Conservation (phyloP, 2,329 filamentous ascomycete genomes). For the Botrytis fragariae region DNA sequence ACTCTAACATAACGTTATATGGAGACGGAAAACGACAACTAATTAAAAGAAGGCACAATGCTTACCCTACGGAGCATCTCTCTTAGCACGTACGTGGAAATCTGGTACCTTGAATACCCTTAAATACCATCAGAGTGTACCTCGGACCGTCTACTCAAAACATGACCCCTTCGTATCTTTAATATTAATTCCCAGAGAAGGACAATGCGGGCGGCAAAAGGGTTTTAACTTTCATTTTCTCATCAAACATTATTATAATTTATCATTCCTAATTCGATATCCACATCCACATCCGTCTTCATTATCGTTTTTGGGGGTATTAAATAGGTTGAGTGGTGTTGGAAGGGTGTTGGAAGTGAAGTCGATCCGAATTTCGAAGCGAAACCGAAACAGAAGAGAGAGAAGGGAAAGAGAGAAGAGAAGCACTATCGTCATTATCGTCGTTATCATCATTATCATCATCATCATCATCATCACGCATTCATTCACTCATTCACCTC, state of each 20-base stretch:
- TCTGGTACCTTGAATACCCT: neutral
- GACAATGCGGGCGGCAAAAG: neutral
- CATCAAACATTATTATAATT: neutral
- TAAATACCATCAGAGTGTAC: neutral
- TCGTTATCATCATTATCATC: no score
- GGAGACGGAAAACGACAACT: neutral
- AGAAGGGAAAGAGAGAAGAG: neutral
- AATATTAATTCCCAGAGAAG: neutral
- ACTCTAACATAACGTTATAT: constrained; percentile 6
- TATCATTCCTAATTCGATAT: neutral
- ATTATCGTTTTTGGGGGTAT: neutral
- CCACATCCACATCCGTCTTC: neutral
- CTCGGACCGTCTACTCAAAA: neutral
- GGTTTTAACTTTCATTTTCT: neutral
- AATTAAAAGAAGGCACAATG: neutral
- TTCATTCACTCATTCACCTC: neutral
- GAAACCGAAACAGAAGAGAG: neutral
- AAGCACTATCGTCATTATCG: neutral
- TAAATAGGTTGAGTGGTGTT: neutral
- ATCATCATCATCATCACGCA: no score
- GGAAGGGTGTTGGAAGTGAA: neutral
- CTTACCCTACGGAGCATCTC: neutral
- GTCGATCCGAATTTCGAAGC: neutral
- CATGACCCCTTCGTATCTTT: neutral
- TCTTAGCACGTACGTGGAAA: neutral